Evolutionary conservation across 2,329 filamentous ascomycete species (phyloP), one percentile per base, ranked within the genome.

Genomic region (Xylariales sp.): DNA sequence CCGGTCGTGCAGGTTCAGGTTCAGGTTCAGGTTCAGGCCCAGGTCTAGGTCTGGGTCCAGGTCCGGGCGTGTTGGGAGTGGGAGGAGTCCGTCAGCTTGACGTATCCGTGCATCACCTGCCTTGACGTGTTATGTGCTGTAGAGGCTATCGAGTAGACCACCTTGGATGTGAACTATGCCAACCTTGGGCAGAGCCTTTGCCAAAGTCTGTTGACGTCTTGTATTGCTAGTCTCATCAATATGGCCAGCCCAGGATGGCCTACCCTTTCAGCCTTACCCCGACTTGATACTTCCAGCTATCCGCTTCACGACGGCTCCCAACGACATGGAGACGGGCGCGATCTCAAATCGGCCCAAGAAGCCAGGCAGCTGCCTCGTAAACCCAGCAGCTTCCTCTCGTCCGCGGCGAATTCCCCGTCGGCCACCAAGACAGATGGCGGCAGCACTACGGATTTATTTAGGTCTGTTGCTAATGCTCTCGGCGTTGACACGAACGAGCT

Each of bases 401-500:
- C 65, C 3, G 67, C 74, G 30, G 64, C 71, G 30, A 74, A 75
- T 43, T 71, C 72, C 8, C 54, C 71, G 28, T 55, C 69, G 3
- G 41, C 56, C 30, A 62, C 66, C 1, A 65, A 59, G 32, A 50
- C 54, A 14, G 70, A 70, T 36, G 12, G 57, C 12, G 50, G 36
- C 10, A 65, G 68, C 32, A 69, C 69, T 0, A 67, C 72, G 12
- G 69, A 74, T 3, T 54, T 74, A 3, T 69, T 76, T 36, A 72
- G 71, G 60, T 75, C 74, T 1, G 73, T 78, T 30, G 76, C 76
- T 14, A 63, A 75, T 57, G 75, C 74, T 45, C 69, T 78, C 16
- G 75, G 75, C 2, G 65, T 78, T 43, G 73, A 75, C 39, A 65
- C 72, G 7, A 76, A 71, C 58, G 71, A 74, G n/a, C 69, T 78